Conservation (phyloP, 2,329 filamentous ascomycete genomes). For the Cladophialophora immunda region DNA sequence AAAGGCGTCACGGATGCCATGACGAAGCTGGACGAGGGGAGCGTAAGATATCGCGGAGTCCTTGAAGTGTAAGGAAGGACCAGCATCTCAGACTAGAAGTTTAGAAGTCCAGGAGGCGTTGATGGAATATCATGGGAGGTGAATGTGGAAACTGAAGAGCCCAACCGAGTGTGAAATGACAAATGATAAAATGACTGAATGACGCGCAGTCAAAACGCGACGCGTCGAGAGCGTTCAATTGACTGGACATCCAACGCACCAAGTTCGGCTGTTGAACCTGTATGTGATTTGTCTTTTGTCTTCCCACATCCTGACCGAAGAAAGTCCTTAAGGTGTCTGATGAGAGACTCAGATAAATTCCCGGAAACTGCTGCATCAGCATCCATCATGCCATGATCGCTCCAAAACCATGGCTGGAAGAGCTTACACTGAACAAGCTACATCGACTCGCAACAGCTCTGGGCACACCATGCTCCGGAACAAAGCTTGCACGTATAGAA, state of each 20-base stretch:
- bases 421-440: conserved; percentile 63
- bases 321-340: background rate
- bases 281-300: background rate
- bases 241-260: background rate
- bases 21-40: conserved; percentile 57
- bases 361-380: background rate
- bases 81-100: background rate
- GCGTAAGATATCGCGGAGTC: conserved; percentile 53
- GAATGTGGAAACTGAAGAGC: background rate
- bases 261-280: background rate
- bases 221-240: background rate
- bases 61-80: conserved; percentile 7
- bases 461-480: conserved; percentile 67
- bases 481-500: conserved; percentile 64
- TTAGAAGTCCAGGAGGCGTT: background rate
- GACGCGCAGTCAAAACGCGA: background rate
- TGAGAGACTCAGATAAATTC: background rate
- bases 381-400: conserved; percentile 8
- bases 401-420: conserved; percentile 45
- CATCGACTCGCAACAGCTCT: conserved; percentile 68
- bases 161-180: background rate
- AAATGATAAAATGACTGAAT: background rate
- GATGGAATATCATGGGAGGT: background rate
- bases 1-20: conserved; percentile 59
- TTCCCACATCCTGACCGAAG: background rate